A percentile compares a stretch with the other conserved stretches of the same genome.
Evolutionary conservation across 495 filamentous ascomycete species (phyloP).

Genomic region (Penicillium tannophilum): DNA sequence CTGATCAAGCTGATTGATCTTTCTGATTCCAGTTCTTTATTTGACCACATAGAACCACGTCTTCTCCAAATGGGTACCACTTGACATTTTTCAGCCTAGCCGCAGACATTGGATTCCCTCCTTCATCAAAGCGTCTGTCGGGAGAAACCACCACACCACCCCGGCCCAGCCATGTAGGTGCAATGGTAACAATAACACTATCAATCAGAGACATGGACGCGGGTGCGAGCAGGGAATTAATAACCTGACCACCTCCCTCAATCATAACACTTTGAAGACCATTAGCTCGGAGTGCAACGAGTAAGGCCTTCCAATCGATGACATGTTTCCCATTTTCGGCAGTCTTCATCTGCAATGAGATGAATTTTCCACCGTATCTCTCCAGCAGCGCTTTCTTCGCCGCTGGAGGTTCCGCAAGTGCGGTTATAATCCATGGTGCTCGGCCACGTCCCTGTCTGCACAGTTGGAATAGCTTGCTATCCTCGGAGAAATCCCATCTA

Average conservation of each 20-base stretch:
- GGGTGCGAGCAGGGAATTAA: constrained; percentile 72
- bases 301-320: constrained; percentile 63
- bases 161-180: constrained; percentile 79
- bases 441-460: constrained; percentile 64
- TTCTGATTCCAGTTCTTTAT: constrained; percentile 21
- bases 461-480: constrained; percentile 65
- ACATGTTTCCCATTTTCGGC: constrained; percentile 20
- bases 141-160: constrained; percentile 78
- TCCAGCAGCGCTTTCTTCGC: constrained; percentile 38
- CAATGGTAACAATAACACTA: constrained; percentile 82
- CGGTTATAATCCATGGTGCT: constrained; percentile 68
- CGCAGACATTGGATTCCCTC: constrained; percentile 51
- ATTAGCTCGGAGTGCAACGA: constrained; percentile 52
- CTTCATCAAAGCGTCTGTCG: constrained; percentile 41
- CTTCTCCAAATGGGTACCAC: constrained; percentile 75
- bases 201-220: constrained; percentile 55
- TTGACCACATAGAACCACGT: constrained; percentile 76
- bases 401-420: constrained; percentile 27
- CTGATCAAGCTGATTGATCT: no score
- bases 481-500: constrained; percentile 62
- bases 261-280: constrained; percentile 81
- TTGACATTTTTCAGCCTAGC: constrained; percentile 62
- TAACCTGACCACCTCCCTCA: constrained; percentile 79
- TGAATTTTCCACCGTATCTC: constrained; percentile 48
- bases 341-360: constrained; percentile 30